Base-by-base conservation (phyloP, 2,329 filamentous ascomycete genomes). In the Hypoxylon rubiginosum region DNA sequence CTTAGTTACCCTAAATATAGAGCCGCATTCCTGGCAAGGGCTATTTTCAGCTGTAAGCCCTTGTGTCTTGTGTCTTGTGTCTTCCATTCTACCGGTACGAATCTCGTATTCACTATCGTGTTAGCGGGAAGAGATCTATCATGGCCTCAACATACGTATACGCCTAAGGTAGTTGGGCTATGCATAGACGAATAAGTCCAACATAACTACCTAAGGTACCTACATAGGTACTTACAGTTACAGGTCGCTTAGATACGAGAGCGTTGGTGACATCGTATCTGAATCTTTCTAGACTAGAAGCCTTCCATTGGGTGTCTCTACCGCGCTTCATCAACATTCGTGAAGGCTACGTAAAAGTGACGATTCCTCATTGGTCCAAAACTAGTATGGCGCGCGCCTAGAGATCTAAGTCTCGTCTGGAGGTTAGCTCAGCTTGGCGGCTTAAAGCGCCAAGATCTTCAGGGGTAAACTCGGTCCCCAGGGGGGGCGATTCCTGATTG, bases 401-500 rank as follows among this genome's bases (percentile, higher is more conserved):
- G 52, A 53, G 15, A 13, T 34, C 57, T 68, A n/a, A 66, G 51
- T 55, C 62, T 48, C 53, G 15, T 59, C 34, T 50, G 46, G 21
- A 57, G 64, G 34, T 24, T 65, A 65, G 64, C 26, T 36, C 19
- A 0, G 21, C 64, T 67, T 70, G 67, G 67, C 58, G 64, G 51
- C 30, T 58, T 24, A 7, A 56, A 32, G 53, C 58, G 67, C 65
- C 64, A 68, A 70, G 67, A 70, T 68, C 65, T 63, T 68, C 67
- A 70, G 67, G 67, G 65, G 67, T 62, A 19, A n/a, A n/a, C n/a
- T n/a, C n/a, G n/a, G n/a, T 54, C 11, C n/a, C 26, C 46, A 28
- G 39, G 39, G 39, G 39, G 7, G 1, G 26, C 32, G 43, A 21
- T 17, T 52, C 19, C 56, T 59, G 56, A 66, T 66, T 62, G 62